Percentiles rank a stretch among this genome's conserved stretches.
Conservation (phyloP, 208 protist genomes). For the Trypanosoma cruzi region DNA sequence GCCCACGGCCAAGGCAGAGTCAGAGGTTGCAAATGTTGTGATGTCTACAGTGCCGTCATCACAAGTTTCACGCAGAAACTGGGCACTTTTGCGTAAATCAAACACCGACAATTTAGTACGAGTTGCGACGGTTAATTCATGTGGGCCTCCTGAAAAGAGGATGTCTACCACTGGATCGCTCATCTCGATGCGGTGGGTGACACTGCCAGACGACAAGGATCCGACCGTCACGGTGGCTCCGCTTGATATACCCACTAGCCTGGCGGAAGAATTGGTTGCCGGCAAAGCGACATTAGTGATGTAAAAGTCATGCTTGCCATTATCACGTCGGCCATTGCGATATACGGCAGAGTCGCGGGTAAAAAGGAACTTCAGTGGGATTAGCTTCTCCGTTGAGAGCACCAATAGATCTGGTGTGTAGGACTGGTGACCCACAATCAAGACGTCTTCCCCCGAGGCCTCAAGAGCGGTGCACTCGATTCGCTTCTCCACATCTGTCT, state of each 20-base stretch:
- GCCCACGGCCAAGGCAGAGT: slow-evolving; percentile 52
- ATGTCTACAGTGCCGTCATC: slow-evolving; percentile 72
- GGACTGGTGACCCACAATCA: slow-evolving; percentile 59
- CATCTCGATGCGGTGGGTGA: slow-evolving; percentile 51
- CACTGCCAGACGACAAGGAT: slow-evolving; percentile 66
- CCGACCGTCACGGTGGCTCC: slow-evolving; percentile 66
- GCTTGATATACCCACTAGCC: slow-evolving; percentile 47
- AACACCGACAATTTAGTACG: slow-evolving; percentile 70
- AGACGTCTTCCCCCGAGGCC: slow-evolving; percentile 67
- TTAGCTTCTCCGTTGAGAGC: slow-evolving; percentile 66
- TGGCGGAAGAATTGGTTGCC: slow-evolving; percentile 2
- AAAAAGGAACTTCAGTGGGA: slow-evolving; percentile 69
- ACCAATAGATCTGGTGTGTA: slow-evolving; percentile 61
- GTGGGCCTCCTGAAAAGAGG: slow-evolving; percentile 41
- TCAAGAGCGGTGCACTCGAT: slow-evolving; percentile 62
- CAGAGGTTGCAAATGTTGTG: slow-evolving; percentile 50
- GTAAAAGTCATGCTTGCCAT: slow-evolving; percentile 60
- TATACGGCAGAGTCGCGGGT: slow-evolving; percentile 61
- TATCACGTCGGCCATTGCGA: slow-evolving; percentile 68
- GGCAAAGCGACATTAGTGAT: slow-evolving; percentile 44
- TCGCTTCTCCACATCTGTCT: slow-evolving; percentile 50
- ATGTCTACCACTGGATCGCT: slow-evolving; percentile 56
- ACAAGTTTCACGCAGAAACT: slow-evolving; percentile 50
- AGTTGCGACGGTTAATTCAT: slow-evolving; percentile 66
- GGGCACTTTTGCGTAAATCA: slow-evolving; percentile 75